Evolutionary conservation across 2,329 filamentous ascomycete species (phyloP), one percentile per base, ranked within the genome.

Genomic region (Huntiella omanensis): DNA sequence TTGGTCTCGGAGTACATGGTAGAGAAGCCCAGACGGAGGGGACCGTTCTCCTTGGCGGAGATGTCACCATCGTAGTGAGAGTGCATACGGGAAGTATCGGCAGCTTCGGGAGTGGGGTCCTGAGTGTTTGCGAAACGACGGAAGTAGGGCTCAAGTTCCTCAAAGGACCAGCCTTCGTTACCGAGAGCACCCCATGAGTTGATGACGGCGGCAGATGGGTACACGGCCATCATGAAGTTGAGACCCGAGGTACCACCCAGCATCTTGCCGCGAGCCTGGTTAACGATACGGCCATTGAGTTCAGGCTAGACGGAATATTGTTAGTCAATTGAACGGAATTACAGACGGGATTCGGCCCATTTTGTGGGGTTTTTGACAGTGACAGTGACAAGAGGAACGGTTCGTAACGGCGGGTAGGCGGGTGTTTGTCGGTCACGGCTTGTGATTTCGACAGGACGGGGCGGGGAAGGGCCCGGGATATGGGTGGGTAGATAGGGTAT

Each of bases 221-320:
- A 49, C 33, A 49, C 47, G 10, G 47, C 33, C 47, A 49, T 76
- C 57, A 71, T 77, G 56, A 78, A 80, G 59, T 80, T 80, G 42
- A 74, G 56, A 35, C 63, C 70, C 0, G 66, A 69, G 49, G 68
- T 72, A 12, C 75, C 74, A 33, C 74, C 74, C 0, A 78, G 68
- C 2, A 64, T 64, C 57, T 73, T 74, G 7, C 75, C 70, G 36
- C 73, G 66, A 7, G 73, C 47, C 12, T 52, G 49, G 43, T 48
- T 51, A 37, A 55, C 49, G 10, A 48, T 37, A 11, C 52, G 52
- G 43, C 50, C 47, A 46, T 52, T 50, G 19, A 50, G 50, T 35
- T 41, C 44, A 5, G 48, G 43, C 48, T 49, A 41, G 12, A 13
- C 8, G 22, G 22, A 10, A 28, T 7, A 3, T 28, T 28, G 22